Conservation (phyloP, 164 flowering plant genomes). For the Magnolia sinica region DNA sequence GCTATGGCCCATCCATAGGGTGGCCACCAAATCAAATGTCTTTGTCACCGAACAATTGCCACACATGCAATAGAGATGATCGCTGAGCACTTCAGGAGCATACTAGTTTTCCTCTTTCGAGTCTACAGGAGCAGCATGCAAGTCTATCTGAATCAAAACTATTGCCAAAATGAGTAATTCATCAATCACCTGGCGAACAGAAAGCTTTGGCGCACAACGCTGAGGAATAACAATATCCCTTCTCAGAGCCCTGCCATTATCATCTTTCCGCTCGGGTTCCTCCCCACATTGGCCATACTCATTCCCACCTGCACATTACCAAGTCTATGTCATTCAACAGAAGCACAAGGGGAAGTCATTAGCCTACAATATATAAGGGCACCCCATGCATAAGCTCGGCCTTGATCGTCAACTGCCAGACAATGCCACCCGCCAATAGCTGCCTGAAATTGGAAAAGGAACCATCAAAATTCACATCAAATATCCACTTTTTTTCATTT, state of each 20-base stretch:
- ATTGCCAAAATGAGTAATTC: not conserved
- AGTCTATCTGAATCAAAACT: not conserved
- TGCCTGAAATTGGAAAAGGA: conserved; percentile 47
- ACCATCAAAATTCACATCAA: too few species aligned
- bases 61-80: not conserved
- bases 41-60: not conserved
- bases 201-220: conserved; percentile 84
- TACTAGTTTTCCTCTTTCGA: not conserved
- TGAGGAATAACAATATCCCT: conserved; percentile 93
- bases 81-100: not conserved
- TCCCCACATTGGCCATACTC: conserved; percentile 99
- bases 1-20: too few species aligned
- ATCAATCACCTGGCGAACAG: conserved; percentile 75
- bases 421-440: conserved; percentile 99
- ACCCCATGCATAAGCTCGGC: conserved; percentile 99
- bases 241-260: conserved; percentile 59
- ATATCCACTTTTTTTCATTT: too few species aligned
- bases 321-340: not conserved
- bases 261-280: conserved; percentile 87
- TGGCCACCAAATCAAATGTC: not conserved
- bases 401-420: conserved; percentile 98
- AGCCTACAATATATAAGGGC: not conserved
- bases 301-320: conserved; percentile 69
- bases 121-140: not conserved
- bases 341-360: not conserved